These are phyloP conservation scores for Iberis pinnata DNA, from an alignment of 345 rosid species.

Conservation along the genomic window DNA sequence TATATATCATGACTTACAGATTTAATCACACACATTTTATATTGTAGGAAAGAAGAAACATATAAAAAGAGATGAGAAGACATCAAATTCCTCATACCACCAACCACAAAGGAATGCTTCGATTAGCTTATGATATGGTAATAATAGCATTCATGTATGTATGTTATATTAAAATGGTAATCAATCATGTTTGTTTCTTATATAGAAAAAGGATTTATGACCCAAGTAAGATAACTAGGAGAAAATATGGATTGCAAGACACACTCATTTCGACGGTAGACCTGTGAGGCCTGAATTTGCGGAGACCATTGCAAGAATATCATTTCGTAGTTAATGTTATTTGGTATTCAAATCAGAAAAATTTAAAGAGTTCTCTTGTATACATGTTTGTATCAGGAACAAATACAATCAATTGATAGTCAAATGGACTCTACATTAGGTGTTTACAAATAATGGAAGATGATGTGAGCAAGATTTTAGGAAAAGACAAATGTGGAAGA, in stretches of 20 bases:
- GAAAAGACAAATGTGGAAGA: neutral
- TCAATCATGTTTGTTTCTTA: too few relatives aligned
- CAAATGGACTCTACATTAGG: constrained; percentile 5
- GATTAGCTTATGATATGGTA: neutral
- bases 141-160: neutral
- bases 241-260: neutral
- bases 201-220: neutral
- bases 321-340: too few relatives aligned
- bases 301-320: too few relatives aligned
- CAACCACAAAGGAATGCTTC: too few relatives aligned
- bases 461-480: constrained; percentile 6
- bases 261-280: too few relatives aligned
- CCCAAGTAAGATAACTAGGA: neutral
- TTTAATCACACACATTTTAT: neutral
- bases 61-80: too few relatives aligned
- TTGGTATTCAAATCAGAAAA: too few relatives aligned
- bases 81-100: too few relatives aligned
- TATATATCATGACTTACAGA: neutral
- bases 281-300: too few relatives aligned
- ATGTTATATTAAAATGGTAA: too few relatives aligned
- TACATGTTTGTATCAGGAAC: neutral
- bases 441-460: constrained; percentile 2
- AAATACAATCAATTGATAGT: neutral
- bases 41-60: neutral
- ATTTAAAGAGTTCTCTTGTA: too few relatives aligned